Base-by-base conservation (phyloP, 768 basidiomycete species). In the Cantharellus cinnabarinus region DNA sequence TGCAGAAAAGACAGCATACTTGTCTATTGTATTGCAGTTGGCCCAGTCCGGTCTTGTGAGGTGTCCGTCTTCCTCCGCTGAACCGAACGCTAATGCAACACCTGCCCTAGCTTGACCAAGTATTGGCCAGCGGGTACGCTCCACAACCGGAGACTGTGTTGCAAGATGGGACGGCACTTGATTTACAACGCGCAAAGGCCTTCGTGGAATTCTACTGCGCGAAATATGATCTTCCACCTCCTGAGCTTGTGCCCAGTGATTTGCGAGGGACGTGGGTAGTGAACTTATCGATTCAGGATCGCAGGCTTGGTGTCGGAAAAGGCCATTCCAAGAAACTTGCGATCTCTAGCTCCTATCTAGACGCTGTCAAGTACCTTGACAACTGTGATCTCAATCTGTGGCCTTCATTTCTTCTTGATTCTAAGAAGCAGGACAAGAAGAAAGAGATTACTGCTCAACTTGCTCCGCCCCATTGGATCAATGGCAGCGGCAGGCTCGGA, bases 161-260 rank as follows among this genome's bases (percentile, higher is more conserved):
- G 5, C 78, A 81, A 2, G 83, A 89, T 65, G 79, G 80, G 35
- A 75, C 78, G 5, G 65, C 70, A 29, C 77, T 91, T 62, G 72
- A 71, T 4, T 82, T 82, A 56, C 85, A 88, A 57, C 76, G 77
- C 57, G 89, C 89, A 2, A 79, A 83, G 55, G 79, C 77, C 61
- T 97, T 97, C 73, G 91, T 95, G 83, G 91, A 93, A 63, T 97
- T 85, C 68, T 97, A 97, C 65, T 94, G 90, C 67, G 77, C 80
- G 51, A 75, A 80, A 41, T 95, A 80, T 67, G 72, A 73, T 35
- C 91, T 91, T 65, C 73, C 76, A 5, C 78, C 77, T 62, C 88
- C 89, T 2, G 83, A 85, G 55, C 70, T 94, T 61, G 74, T 75
- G 10, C 83, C 77, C 61, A 69, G 71, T 1, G 72, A 73, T 48